These are phyloP conservation scores for Saccharomyces uvarum DNA, from an alignment of 1,139 yeast genomes.

Conservation along the genomic window DNA sequence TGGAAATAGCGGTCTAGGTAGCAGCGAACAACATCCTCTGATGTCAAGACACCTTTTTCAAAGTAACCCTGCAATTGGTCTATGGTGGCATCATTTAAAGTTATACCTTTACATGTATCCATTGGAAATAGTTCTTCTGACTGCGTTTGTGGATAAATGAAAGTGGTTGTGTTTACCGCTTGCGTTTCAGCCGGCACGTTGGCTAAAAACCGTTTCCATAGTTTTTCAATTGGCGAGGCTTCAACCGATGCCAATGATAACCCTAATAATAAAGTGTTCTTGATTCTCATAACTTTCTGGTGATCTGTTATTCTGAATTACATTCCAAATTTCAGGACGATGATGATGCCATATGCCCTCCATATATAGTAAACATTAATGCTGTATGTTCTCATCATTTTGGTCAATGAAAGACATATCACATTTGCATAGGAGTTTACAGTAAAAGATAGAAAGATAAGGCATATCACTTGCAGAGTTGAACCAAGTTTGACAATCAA, in stretches of 20 bases:
- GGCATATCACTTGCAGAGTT: not conserved
- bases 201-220: slow-evolving; percentile 7
- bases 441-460: not conserved
- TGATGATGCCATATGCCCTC: not conserved
- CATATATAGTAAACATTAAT: not conserved
- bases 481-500: not conserved
- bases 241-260: not conserved
- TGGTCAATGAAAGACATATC: not conserved
- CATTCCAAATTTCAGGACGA: not conserved
- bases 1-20: slow-evolving; percentile 23
- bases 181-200: slow-evolving; percentile 4
- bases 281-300: not conserved
- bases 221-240: slow-evolving; percentile 6
- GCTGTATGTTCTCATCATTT: not conserved
- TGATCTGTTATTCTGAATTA: not conserved
- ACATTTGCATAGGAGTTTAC: not conserved
- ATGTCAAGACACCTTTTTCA: slow-evolving; percentile 14
- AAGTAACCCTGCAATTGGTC: slow-evolving; percentile 26
- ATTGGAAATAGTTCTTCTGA: slow-evolving; percentile 19
- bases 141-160: slow-evolving; percentile 8
- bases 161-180: slow-evolving; percentile 8
- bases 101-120: slow-evolving; percentile 21
- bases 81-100: slow-evolving; percentile 28
- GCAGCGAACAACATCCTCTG: slow-evolving; percentile 20
- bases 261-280: not conserved